Base-by-base conservation (phyloP, 331 rosid species). In the Saraca asoca region DNA sequence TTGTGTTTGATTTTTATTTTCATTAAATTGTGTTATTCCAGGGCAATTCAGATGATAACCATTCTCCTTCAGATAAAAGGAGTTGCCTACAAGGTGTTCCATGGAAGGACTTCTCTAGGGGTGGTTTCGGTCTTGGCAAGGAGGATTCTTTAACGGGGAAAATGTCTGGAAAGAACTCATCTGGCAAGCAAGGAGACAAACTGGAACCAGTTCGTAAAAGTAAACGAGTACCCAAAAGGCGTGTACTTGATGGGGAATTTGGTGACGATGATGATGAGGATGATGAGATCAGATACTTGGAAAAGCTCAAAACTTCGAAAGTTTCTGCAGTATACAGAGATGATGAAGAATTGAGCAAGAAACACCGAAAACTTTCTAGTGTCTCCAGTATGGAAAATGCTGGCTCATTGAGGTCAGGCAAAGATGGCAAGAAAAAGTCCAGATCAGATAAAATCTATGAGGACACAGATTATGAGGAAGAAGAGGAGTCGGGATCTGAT, bases 201-300 rank as follows among this genome's bases (percentile, higher is more conserved):
- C 78, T 81, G 46, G 97, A 90, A 74, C 80, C 95, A 12, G 84
- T 84, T 69, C 90, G 91, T 29, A 94, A 90, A 88, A 90, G 98
- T 84, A 90, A 83, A 83, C 84, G 96, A 59, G 89, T 80, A 51
- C 88, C 92, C 15, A 94, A 90, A 76, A 86, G 79, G 78, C 97
- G 92, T 45, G 73, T 81, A 10, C 84, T 79, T 72, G 87, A 83
- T 50, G 91, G 83, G 49, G 97, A 90, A 55, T 81, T 85, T 35
- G 89, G 85, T 18, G 93, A 80, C 9, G 88, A 82, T 0, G 88
- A 82, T 0, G 90, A 87, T 0, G 94, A 77, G 42, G 98, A 93
- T 76, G 92, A 86, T 51, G 98, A 94, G 85, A 90, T 94, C 42
- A 86, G 88, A 55, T 94, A 83, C 75, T 73, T 94, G 77, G 99